Evolutionary conservation across 495 filamentous ascomycete genomes (phyloP).

Genomic region (Aspergillus indologenus): DNA sequence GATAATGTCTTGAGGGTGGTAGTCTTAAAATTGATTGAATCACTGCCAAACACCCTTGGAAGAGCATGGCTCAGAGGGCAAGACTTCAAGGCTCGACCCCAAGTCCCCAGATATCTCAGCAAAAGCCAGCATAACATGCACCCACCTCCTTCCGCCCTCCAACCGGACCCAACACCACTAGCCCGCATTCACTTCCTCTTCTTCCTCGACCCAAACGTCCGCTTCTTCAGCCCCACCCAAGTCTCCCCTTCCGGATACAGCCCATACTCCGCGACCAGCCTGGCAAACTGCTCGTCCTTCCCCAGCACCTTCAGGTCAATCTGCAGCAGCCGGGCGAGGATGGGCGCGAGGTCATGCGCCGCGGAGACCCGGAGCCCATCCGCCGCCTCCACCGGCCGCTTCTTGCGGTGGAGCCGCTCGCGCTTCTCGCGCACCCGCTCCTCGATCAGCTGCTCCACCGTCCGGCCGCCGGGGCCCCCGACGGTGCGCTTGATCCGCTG

Average conservation of each 20-base stretch:
- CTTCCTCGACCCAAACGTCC: slow-evolving; percentile 8
- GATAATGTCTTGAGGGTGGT: too few relatives aligned
- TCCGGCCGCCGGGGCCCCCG: neutral
- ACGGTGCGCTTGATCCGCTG: slow-evolving; percentile 2
- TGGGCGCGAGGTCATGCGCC: slow-evolving; percentile 26
- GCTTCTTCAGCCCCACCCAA: slow-evolving; percentile 5
- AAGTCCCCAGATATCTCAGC: too few relatives aligned
- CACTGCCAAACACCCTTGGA: too few relatives aligned
- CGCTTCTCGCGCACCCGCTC: slow-evolving; percentile 15
- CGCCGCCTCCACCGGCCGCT: slow-evolving; percentile 17
- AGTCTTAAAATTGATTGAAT: too few relatives aligned
- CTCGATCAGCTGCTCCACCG: neutral
- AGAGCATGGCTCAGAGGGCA: too few relatives aligned
- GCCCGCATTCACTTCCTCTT: neutral
- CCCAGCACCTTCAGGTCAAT: slow-evolving; percentile 25
- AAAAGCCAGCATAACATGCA: too few relatives aligned
- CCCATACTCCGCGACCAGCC: slow-evolving; percentile 15
- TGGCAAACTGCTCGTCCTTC: slow-evolving; percentile 18
- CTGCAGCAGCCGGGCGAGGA: slow-evolving; percentile 18
- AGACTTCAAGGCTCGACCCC: too few relatives aligned
- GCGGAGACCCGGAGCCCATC: slow-evolving; percentile 26
- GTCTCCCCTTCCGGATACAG: slow-evolving; percentile 7
- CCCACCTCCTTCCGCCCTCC: too few relatives aligned
- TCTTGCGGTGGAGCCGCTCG: slow-evolving; percentile 17
- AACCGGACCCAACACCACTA: too few relatives aligned